Conservation (phyloP, 129 eudicot genomes). For the Arctium lappa region DNA sequence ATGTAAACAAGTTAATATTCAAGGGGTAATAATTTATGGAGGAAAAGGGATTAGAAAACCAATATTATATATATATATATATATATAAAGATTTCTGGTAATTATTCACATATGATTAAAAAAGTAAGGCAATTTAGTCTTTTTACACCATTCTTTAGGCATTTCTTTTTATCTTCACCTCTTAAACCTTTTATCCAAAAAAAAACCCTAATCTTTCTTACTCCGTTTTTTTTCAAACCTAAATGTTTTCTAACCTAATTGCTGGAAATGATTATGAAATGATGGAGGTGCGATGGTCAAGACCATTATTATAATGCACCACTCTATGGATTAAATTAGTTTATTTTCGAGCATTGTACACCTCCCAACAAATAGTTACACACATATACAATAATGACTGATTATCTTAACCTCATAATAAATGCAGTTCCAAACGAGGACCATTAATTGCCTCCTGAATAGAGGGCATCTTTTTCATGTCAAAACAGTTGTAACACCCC, state of each 20-base stretch:
- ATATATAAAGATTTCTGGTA: too few species aligned
- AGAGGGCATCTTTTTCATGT: neutral
- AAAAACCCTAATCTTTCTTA: neutral
- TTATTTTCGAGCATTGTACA: neutral
- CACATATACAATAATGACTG: neutral
- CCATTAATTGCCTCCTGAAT: too few species aligned
- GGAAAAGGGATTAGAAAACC: too few species aligned
- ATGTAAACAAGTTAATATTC: too few species aligned
- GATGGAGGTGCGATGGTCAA: neutral
- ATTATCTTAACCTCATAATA: neutral
- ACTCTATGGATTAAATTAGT: neutral
- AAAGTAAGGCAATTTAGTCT: neutral
- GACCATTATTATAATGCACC: neutral
- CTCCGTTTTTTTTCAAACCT: neutral
- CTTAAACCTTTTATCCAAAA: too few species aligned
- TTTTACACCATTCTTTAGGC: neutral
- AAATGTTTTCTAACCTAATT: neutral
- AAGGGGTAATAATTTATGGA: too few species aligned
- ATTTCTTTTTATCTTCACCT: too few species aligned
- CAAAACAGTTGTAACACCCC: too few species aligned
- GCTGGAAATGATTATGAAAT: neutral
- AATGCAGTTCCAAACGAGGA: neutral
- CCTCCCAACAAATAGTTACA: neutral
- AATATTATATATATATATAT: too few species aligned
- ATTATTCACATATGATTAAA: too few species aligned